Evolutionary conservation across 495 filamentous ascomycete species (phyloP), one percentile per base, ranked within the genome.

Genomic region (Talaromyces stipitatus): DNA sequence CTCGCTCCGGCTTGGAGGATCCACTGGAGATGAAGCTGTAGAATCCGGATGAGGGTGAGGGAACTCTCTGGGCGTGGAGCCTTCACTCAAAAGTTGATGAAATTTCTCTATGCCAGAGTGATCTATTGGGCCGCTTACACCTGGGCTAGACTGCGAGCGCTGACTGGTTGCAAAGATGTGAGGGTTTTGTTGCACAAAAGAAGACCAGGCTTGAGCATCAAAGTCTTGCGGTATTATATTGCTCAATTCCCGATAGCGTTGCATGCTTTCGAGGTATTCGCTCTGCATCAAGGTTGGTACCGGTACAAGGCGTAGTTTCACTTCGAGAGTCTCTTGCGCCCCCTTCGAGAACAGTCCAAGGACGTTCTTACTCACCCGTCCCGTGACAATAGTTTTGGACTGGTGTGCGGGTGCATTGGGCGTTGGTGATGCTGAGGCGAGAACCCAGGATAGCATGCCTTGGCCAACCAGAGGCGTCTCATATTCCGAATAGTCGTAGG

Each of bases 401-500:
- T 85, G 78, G 59, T 79, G 75, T 55, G 78, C 80, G 30, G 78
- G 79, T 41, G 75, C 78, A 58, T 76, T 76, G 23, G 76, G 79
- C 33, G 74, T 82, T 10, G 80, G 74, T 32, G 78, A 78, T 6
- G 82, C 66, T 10, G 81, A 82, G 29, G 85, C 84, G 50, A 98
- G 78, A 29, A 85, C 85, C 83, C 87, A 87, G 57, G 94, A 97
- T 22, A 98, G 79, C 88, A 97, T 89, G 55, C 94, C 94, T 69
- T 97, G 95, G 16, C 94, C 94, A 10, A 97, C 92, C 56, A 97
- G 81, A 47, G 94, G 94, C 5, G 85, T 88, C 60, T 96, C 91
- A 56, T 88, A 87, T 71, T 98, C 94, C 6, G 94, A 97, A 70
- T 91, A 97, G 65, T 98, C 94, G 72, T 89, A 91, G 20, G 94